Evolutionary conservation across 2,329 filamentous ascomycete genomes (phyloP).

Genomic region (Tolypocladium paradoxum): DNA sequence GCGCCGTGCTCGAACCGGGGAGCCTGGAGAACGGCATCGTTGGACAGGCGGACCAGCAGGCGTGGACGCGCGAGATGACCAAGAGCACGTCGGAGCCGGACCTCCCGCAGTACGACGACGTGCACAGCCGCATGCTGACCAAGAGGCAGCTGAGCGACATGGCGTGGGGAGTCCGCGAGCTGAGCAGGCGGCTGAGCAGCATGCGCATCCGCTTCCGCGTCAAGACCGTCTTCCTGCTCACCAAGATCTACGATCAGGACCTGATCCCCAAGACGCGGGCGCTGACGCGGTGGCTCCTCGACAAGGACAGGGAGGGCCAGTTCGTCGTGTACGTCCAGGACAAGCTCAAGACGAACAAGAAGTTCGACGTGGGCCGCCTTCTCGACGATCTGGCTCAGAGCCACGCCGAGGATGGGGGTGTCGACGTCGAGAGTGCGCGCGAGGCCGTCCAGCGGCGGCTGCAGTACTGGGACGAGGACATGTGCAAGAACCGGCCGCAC

Average conservation of each 20-base stretch:
- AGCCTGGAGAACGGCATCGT: conserved; percentile 29
- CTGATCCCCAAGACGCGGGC: conserved; percentile 69
- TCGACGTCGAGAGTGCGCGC: conserved; percentile 21
- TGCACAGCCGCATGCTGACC: conserved; percentile 67
- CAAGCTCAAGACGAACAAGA: conserved; percentile 56
- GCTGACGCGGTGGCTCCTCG: conserved; percentile 70
- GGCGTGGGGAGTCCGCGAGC: conserved; percentile 87
- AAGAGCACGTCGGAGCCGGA: conserved; percentile 31
- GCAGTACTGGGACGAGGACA: conserved; percentile 71
- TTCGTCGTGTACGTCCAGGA: conserved; percentile 82
- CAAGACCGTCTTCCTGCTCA: conserved; percentile 74
- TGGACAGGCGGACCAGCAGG: conserved; percentile 46
- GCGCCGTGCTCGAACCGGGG: conserved; percentile 25
- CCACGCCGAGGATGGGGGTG: conserved; percentile 26
- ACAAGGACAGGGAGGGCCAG: conserved; percentile 50
- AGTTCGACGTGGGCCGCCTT: conserved; percentile 64
- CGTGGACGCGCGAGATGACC: conserved; percentile 40
- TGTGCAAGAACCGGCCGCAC: conserved; percentile 70
- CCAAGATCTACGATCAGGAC: conserved; percentile 80
- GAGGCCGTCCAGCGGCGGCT: conserved; percentile 42
- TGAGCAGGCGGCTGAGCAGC: conserved; percentile 76
- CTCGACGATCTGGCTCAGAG: conserved; percentile 45
- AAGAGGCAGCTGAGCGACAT: conserved; percentile 95
- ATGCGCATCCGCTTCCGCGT: conserved; percentile 76
- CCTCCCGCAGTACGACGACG: conserved; percentile 21